These are phyloP conservation scores for Claviceps digitariae DNA, from an alignment of 2,329 filamentous ascomycete genomes.

Conservation along the genomic window DNA sequence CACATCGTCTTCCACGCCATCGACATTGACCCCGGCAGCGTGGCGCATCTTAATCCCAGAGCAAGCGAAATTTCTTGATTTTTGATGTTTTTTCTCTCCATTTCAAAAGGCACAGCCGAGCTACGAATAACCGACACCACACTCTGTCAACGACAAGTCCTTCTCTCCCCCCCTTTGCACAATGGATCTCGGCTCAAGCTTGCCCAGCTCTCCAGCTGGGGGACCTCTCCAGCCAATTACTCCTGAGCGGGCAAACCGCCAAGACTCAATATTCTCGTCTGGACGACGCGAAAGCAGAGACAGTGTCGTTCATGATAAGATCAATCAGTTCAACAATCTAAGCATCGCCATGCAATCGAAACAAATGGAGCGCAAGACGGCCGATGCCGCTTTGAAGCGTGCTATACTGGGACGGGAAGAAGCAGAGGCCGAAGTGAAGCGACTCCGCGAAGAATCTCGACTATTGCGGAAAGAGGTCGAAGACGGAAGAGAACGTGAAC, in stretches of 20 bases:
- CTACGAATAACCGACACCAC: conserved; percentile 3
- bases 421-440: conserved; percentile 54
- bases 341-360: conserved; percentile 47
- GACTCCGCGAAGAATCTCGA: conserved; percentile 46
- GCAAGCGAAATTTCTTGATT: too few species aligned
- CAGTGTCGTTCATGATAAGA: conserved; percentile 51
- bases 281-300: conserved; percentile 32
- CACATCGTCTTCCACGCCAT: neutral
- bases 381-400: conserved; percentile 51
- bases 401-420: conserved; percentile 57
- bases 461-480: conserved; percentile 44
- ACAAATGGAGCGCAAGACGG: conserved; percentile 49
- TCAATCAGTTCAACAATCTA: conserved; percentile 60
- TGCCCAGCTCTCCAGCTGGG: conserved; percentile 36
- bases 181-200: conserved; percentile 36
- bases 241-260: conserved; percentile 47
- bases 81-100: neutral
- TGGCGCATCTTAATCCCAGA: neutral
- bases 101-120: neutral
- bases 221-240: conserved; percentile 47
- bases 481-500: conserved; percentile 52
- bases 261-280: conserved; percentile 24
- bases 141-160: neutral
- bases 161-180: conserved; percentile 1
- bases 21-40: neutral